phyloP scores from a whole-genome alignment of 2,329 filamentous ascomycete species.

The Aspergillus ruber region DNA sequence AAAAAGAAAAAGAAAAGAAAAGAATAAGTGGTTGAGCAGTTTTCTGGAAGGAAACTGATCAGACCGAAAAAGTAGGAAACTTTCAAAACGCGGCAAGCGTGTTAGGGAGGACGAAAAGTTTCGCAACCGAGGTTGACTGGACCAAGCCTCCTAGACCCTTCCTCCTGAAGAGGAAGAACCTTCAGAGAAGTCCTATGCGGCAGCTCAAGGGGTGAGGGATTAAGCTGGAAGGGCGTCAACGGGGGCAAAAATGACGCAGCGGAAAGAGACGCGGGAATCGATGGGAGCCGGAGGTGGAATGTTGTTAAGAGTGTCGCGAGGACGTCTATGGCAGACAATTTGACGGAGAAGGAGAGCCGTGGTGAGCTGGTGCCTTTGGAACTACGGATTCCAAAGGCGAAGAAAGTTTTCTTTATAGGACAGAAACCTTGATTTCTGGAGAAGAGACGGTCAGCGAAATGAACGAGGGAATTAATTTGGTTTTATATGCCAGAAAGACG shows the following conservation, averaged over 20 bases:
- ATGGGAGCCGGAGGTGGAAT: slow-evolving; percentile 38
- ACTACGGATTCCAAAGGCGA: slow-evolving; percentile 32
- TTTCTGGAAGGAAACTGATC: too few species aligned
- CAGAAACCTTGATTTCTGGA: background rate
- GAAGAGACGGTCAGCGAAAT: background rate
- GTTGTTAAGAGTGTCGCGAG: slow-evolving; percentile 43
- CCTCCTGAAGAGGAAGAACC: slow-evolving; percentile 99
- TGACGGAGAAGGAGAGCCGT: slow-evolving; percentile 36
- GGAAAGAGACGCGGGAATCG: slow-evolving; percentile 21
- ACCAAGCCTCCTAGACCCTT: slow-evolving; percentile 99
- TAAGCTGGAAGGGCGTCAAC: slow-evolving; percentile 39
- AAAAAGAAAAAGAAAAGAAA: too few species aligned
- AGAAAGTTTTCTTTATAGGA: background rate
- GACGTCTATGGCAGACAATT: slow-evolving; percentile 39
- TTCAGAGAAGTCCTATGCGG: slow-evolving; percentile 98
- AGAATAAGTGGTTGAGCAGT: too few species aligned
- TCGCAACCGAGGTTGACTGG: slow-evolving; percentile 84
- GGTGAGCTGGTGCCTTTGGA: slow-evolving; percentile 34
- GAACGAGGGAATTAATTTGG: background rate
- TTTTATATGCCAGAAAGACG: background rate
- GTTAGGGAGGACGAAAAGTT: slow-evolving; percentile 94
- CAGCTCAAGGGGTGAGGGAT: slow-evolving; percentile 72
- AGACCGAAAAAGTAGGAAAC: slow-evolving; percentile 12
- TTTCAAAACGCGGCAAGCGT: slow-evolving; percentile 23
- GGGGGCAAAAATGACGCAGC: slow-evolving; percentile 34